Conservation (phyloP, 495 filamentous ascomycete genomes). For the Elaphomyces granulatus region DNA sequence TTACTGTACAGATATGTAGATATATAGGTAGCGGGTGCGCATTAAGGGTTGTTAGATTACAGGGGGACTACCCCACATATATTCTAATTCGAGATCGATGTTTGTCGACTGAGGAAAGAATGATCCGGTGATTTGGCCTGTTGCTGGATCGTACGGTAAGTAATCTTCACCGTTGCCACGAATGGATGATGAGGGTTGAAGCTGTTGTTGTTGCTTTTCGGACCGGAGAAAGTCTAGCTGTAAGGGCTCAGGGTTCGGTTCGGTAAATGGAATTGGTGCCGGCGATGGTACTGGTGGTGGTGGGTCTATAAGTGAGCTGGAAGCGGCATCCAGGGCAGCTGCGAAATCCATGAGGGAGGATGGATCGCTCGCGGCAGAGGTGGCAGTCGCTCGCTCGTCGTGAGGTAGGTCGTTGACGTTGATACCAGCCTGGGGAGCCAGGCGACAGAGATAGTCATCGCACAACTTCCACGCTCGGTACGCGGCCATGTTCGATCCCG, state of each 20-base stretch:
- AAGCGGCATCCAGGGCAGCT: slow-evolving; percentile 4
- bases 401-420: slow-evolving; percentile 16
- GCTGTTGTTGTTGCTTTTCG: slow-evolving; percentile 2
- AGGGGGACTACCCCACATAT: slow-evolving; percentile 23
- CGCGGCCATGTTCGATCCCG: slow-evolving; percentile 30
- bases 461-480: slow-evolving; percentile 38
- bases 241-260: slow-evolving; percentile 3
- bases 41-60: slow-evolving; percentile 1
- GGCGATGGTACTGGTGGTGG: not conserved
- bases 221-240: not conserved
- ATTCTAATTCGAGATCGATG: slow-evolving; percentile 23
- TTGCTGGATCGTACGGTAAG: slow-evolving; percentile 26
- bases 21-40: not conserved
- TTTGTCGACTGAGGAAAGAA: slow-evolving; percentile 23
- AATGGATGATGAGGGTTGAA: not conserved
- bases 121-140: slow-evolving; percentile 29
- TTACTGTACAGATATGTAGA: no score
- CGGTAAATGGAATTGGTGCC: not conserved
- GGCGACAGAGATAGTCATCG: slow-evolving; percentile 31
- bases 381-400: slow-evolving; percentile 10
- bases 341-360: slow-evolving; percentile 10
- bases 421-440: slow-evolving; percentile 24
- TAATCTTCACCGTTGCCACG: slow-evolving; percentile 20
- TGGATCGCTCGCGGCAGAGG: slow-evolving; percentile 1
- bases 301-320: slow-evolving; percentile 16